Evolutionary conservation across 768 basidiomycete genomes (phyloP), one percentile per base, ranked within the genome.

Genomic region (Termitomyces titanicus): DNA sequence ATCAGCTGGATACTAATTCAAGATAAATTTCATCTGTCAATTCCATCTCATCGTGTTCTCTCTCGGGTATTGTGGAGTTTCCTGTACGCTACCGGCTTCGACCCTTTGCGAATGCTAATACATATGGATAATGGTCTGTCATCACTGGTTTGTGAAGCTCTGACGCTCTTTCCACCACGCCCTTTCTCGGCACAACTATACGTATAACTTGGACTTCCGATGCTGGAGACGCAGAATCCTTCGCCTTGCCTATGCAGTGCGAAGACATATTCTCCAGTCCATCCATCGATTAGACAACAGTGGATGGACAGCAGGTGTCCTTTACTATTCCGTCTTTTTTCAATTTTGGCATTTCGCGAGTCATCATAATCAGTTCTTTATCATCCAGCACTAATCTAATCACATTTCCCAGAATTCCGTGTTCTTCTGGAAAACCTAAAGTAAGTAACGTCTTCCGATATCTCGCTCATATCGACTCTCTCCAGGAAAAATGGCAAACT

Each of bases 141-240:
- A 8, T 22, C 35, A 27, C 18, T 18, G 17, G 44, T 48, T n/a
- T 55, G 39, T 18, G 20, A 38, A 3, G 43, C 48, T 3, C 48
- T 54, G 17, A 51, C 15, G 20, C 34, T 58, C 37, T 33, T 54
- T 10, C 43, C 57, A 13, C 47, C 47, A 2, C 40, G 10, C 52
- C 57, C 31, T 57, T 18, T 47, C 49, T 54, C 18, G 46, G 50
- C 18, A 38, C 50, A 1, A 43, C 46, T 10, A 11, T 52, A 18
- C 22, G 5, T 11, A 34, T 51, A 3, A 33, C 37, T 31, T 58
- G 40, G 47, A 49, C 40, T 12, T 51, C 33, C 8, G 17, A 9
- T 22, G 27, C 54, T 18, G 22, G 22, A 48, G 51, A 55, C 22
- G 42, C 51, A 27, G 17, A 54, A 20, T n/a, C 18, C 15, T 59